Evolutionary conservation across 192 early-diverging fungal species (phyloP), one percentile per base, ranked within the genome.

Genomic region (Gaertneriomyces semiglobifer): DNA sequence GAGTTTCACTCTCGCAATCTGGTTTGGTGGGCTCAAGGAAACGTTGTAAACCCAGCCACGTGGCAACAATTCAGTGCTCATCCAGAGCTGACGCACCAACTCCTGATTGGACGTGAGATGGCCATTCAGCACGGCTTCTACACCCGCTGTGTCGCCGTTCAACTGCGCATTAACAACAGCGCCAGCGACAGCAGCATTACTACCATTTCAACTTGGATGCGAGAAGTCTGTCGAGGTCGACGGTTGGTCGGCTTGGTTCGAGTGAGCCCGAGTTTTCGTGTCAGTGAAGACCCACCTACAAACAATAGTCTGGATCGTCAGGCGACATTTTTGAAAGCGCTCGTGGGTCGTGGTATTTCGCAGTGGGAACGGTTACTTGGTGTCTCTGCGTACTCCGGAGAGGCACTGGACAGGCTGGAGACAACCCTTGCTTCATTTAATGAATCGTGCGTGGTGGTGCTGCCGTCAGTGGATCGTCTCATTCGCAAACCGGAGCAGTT

Each of bases 81-180:
- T 56, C 12, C 25, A 14, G 55, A 56, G 10, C 55, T 56, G 12
- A 56, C 25, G 11, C 55, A 56, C 25, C 55, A 56, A 56, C n/a
- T 56, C 20, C 11, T 25, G 55, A 14, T 2, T 33, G 55, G 55
- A 14, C 55, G 20, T 11, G 55, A 56, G 4, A 1, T 56, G 16
- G 55, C 55, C n/a, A 56, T 56, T 33, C 55, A 56, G 4, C 55
- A 56, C 11, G 55, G 55, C 20, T 56, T 18, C 20, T 56, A 56
- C 20, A 25, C 11, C 25, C 55, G 55, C 10, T 1, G 10, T 11
- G 20, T 56, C 10, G 55, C n/a, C 10, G 55, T 4, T 10, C 55
- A 56, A 56, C 1, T 56, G 10, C 55, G 55, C 12, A 25, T 56
- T 10, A 56, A 18, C 55, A 56, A 14, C 14, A 56, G 55, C 55